Evolutionary conservation across 2,329 filamentous ascomycete genomes (phyloP), one percentile per base, ranked within the genome.

Genomic region (Fusarium torreyae): DNA sequence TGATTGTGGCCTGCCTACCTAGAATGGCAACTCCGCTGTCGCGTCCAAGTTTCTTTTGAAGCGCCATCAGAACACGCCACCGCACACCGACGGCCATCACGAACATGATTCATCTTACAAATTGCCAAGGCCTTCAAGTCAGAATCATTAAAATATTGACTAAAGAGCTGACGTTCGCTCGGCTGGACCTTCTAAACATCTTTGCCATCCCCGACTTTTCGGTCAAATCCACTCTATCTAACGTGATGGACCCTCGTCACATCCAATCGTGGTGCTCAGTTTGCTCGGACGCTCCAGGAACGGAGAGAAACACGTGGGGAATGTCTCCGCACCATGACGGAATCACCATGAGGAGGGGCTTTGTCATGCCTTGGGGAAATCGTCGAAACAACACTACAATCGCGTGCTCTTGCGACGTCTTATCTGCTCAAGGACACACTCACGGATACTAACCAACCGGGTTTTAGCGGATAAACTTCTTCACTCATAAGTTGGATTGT

Each of bases 311-410:
- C 38, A 61, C 72, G 70, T 66, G 70, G 71, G 52, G 72, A 57
- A 55, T 17, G 22, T 49, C 66, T 73, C 71, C 72, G 58, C 61
- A 63, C 40, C 57, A 67, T 72, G 72, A 73, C 70, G 72, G 68
- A 71, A 69, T 68, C 66, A 53, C 54, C 36, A 28, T 45, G 43
- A 45, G 57, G 61, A 59, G 57, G 57, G 50, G 49, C 44, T 50
- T 56, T 53, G 45, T 31, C 28, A 11, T 31, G 28, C 9, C 39
- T 63, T 63, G 50, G 60, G 40, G 60, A 45, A 63, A 49, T 57
- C 15, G 10, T 18, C 22, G 49, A 17, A 54, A 24, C 34, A 66
- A 42, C 49, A 45, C n/a, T 56, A 56, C 33, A 46, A 53, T 63
- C 50, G 8, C 28, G 24, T 53, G 57, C 42, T 44, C 28, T 26